phyloP scores from a whole-genome alignment of 2,329 filamentous ascomycete genomes.

The Aspergillus sp. region DNA sequence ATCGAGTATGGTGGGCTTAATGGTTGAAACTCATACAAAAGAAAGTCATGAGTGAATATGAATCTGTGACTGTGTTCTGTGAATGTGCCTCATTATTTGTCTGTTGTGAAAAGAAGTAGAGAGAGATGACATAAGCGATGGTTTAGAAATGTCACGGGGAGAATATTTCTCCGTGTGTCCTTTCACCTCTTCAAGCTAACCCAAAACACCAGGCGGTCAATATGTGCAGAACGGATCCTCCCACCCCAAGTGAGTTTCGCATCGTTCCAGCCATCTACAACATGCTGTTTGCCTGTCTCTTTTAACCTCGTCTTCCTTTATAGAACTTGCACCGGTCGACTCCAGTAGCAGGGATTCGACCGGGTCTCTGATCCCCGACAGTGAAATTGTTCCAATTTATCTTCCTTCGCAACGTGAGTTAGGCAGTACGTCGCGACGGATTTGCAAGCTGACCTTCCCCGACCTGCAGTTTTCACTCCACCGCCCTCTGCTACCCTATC shows the following conservation, averaged over 20 bases:
- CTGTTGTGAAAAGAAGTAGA: background rate
- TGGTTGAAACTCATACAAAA: no score
- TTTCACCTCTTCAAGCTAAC: conserved; percentile 8
- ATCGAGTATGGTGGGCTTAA: no score
- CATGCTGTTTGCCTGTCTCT: background rate
- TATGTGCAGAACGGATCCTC: conserved; percentile 25
- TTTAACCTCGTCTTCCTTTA: conserved; percentile 6
- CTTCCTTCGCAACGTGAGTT: conserved; percentile 15
- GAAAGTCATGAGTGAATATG: no score
- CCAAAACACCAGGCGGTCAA: conserved; percentile 23
- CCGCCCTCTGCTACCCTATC: conserved; percentile 3
- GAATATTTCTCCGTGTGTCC: conserved; percentile 6
- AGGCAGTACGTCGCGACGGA: conserved; percentile 1
- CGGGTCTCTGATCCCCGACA: conserved; percentile 5
- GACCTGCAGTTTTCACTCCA: conserved; percentile 9
- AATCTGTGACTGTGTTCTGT: background rate
- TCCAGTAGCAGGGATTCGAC: conserved; percentile 2
- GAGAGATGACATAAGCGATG: background rate
- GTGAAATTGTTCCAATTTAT: conserved; percentile 10
- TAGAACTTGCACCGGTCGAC: conserved; percentile 11
- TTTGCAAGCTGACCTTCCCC: background rate
- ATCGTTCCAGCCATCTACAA: conserved; percentile 3
- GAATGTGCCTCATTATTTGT: background rate
- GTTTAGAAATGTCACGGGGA: background rate
- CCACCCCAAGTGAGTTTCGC: conserved; percentile 20